Base-by-base conservation (phyloP, 306 rosid genomes). In the Arachis hypogaea region DNA sequence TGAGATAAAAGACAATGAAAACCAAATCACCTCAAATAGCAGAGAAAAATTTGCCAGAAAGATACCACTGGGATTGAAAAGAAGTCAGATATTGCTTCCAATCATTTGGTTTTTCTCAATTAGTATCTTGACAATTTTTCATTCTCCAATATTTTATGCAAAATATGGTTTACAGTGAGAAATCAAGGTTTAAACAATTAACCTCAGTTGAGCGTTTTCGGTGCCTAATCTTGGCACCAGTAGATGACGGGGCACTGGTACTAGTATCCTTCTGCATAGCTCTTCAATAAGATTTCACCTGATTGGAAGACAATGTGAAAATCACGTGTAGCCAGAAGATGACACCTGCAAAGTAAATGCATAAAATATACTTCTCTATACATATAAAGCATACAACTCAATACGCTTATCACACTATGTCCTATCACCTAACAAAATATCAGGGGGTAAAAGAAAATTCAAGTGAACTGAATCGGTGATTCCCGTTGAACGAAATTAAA, bases 181-280 rank as follows among this genome's bases (percentile, higher is more conserved):
- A 16, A 16, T 16, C 16, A 16, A 16, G 16, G 16, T 16, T 16
- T 16, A 16, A 16, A 16, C 16, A 16, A 16, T 0, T 16, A 16
- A 16, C 16, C 16, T 16, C 16, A 0, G 16, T 16, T 16, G 16
- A 16, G 16, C 16, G 16, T 16, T 16, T 16, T 16, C 16, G 16
- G 16, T 16, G 16, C 16, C 16, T 16, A 16, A 16, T 16, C 16
- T 16, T 88, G 56, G 72, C 64, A 29, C 78, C 50, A 9, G 92
- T 64, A 59, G 74, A 51, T 61, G 86, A 64, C 5, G 88, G 63
- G 42, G 65, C 12, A 69, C 75, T 71, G 5, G 74, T 42, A 77
- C 71, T 69, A 70, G 71, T 69, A 78, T 88, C 95, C 63, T 71
- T 87, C 59, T 87, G 88, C 97, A 91, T 91, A 45, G 63, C 77